Conservation (phyloP, 2,329 filamentous ascomycete genomes). For the Daldinia eschscholtzii region DNA sequence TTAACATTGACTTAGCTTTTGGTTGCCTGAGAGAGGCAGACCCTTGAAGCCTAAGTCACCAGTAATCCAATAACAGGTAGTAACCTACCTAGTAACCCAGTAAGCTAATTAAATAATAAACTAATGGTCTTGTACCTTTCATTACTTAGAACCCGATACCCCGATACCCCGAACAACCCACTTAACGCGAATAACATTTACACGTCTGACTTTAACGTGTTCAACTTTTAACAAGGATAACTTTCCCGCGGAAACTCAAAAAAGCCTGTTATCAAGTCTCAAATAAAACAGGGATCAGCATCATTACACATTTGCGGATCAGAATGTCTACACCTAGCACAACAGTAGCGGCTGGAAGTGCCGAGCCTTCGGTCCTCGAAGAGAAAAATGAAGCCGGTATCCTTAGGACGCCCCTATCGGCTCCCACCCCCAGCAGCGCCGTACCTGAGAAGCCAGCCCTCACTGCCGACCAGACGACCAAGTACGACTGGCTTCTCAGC, state of each 20-base stretch:
- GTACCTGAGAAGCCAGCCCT: constrained; percentile 70
- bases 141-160: not conserved
- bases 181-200: not conserved
- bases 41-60: too few species aligned
- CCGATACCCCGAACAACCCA: not conserved
- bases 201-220: not conserved
- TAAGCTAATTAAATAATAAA: not conserved
- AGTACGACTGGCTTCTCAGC: constrained; percentile 83
- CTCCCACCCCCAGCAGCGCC: constrained; percentile 68
- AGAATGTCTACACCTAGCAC: constrained; percentile 36
- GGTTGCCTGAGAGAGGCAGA: too few species aligned
- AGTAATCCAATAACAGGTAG: not conserved
- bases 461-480: constrained; percentile 80
- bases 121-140: not conserved
- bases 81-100: not conserved
- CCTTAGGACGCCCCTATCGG: constrained; percentile 68
- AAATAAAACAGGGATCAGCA: not conserved
- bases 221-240: not conserved
- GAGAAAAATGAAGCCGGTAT: constrained; percentile 47
- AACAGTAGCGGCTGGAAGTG: constrained; percentile 20
- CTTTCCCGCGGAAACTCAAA: constrained; percentile 1
- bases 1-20: not conserved
- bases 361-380: constrained; percentile 39
- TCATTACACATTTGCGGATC: not conserved
- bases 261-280: not conserved